Base-by-base conservation (phyloP, 352 stramenopile genomes). In the Globisporangium abappressorium region DNA sequence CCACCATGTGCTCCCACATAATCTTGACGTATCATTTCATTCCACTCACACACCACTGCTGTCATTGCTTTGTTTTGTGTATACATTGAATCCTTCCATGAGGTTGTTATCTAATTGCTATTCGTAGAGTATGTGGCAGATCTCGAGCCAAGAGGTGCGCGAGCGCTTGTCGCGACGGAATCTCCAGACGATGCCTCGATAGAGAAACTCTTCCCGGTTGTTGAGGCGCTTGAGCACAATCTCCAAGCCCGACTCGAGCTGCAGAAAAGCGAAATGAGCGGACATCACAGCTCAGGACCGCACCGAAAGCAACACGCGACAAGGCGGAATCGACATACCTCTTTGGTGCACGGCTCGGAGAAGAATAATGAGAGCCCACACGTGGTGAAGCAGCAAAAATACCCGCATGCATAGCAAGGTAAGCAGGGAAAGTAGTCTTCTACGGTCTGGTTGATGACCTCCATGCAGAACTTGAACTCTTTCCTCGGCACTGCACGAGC, bases 391-490 rank as follows among this genome's bases (percentile, higher is more conserved):
- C 85, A 93, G 71, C 82, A 89, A 24, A 93, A 60, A 63, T 90
- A 93, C 33, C 78, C 82, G 58, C 78, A 86, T 3, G 75, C 78
- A 33, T 89, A 93, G 74, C 84, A 91, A n/a, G 84, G 80, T 2
- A 86, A 61, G 60, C 85, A 91, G 49, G 82, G 81, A 62, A 85
- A 93, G 62, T 87, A 91, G 72, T 93, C 82, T 26, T 89, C 81
- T 20, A 87, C 68, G 0, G 80, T 90, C 67, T 91, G 81, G 70
- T 93, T 93, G 73, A 93, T 82, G 20, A 88, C 74, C 24, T 90
- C 77, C 33, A 93, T 81, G 68, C 85, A 91, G 33, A 88, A 89
- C 68, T 85, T 80, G 77, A 93, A 93, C 69, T 91, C 82, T 58
- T 87, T 89, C 18, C 80, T 72, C 14, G 82, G 81, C 18, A 93